These are phyloP conservation scores for Kwoniella heveanensis DNA, from an alignment of 768 basidiomycete genomes.

Conservation along the genomic window DNA sequence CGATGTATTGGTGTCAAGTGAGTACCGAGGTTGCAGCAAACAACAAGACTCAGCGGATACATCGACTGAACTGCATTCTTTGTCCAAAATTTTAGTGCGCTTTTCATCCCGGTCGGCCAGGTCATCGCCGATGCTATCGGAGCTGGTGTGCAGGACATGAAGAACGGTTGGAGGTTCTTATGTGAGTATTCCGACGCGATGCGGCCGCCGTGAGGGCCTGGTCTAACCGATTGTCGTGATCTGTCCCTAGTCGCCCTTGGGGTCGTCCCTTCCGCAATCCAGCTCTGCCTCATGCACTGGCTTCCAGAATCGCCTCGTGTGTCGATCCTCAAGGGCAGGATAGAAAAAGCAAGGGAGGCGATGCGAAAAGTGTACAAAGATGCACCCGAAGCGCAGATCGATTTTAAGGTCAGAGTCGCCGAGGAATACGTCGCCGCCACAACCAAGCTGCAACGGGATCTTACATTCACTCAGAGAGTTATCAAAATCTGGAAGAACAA, in stretches of 20 bases:
- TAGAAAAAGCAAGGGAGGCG: conserved; percentile 29
- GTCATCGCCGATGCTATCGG: conserved; percentile 39
- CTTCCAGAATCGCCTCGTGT: conserved; percentile 43
- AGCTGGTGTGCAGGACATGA: conserved; percentile 5
- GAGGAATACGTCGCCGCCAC: conserved; percentile 29
- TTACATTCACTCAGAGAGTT: conserved; percentile 12
- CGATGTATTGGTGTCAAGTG: conserved; percentile 41
- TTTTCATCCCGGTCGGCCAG: conserved; percentile 45
- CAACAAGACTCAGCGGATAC: too few relatives aligned
- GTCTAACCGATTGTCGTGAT: too few relatives aligned
- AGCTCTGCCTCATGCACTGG: conserved; percentile 33
- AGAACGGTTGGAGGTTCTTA: conserved; percentile 18
- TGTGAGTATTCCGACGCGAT: too few relatives aligned
- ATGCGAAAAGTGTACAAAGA: conserved; percentile 16
- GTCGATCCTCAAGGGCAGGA: conserved; percentile 21
- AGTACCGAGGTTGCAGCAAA: too few relatives aligned
- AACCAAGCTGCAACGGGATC: conserved; percentile 16
- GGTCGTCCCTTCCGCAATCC: conserved; percentile 34
- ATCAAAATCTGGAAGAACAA: conserved; percentile 23
- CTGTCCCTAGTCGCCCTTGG: conserved; percentile 30
- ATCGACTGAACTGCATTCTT: too few relatives aligned
- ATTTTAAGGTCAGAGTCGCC: conserved; percentile 31
- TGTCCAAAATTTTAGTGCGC: conserved; percentile 2
- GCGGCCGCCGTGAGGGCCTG: too few relatives aligned
- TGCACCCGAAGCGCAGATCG: conserved; percentile 27